Base-by-base conservation (phyloP, 768 basidiomycete genomes). In the Phylloporus sp. region DNA sequence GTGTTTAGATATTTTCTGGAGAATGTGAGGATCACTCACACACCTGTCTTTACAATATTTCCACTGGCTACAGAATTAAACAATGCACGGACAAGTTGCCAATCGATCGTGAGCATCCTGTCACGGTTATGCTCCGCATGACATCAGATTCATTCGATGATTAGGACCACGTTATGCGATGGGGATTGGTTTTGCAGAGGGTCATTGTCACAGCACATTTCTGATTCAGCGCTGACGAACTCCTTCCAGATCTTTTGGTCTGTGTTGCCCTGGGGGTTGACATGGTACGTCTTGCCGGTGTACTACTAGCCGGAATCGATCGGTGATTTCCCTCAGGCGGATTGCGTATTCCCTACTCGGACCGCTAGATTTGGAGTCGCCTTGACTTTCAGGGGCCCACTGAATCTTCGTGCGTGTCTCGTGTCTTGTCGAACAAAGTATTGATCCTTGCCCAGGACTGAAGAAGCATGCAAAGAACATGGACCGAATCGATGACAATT, bases 141-240 rank as follows among this genome's bases (percentile, higher is more conserved):
- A 27, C 29, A 20, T 17, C 32, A 28, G 34, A 32, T 38, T 62
- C 38, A 66, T 48, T 23, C 27, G 40, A 39, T 32, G 11, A 28
- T 44, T 49, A 90, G 89, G 88, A 36, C 90, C 91, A 9, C 77
- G 90, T 54, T 95, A 94, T 68, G 83, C 85, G 5, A 95, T 95
- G 91, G 92, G 90, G 2, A 78, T 94, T 34, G 90, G 91, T 9
- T 93, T 90, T 64, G 90, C 90, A 23, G 91, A 94, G 79, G 89
- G 88, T 88, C 50, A 29, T 52, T 57, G 34, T 43, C 33, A 27
- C 35, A 29, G 17, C 39, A 22, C 15, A 23, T 38, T 39, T 38
- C 29, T 8, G 17, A 36, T 46, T 6, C 27, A 13, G 23, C 27
- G 24, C 35, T 39, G 37, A 26, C 31, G 40, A 17, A 41, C 21